Evolutionary conservation across 345 rosid species (phyloP), one percentile per base, ranked within the genome.

Genomic region (Bretschneidera sinensis): DNA sequence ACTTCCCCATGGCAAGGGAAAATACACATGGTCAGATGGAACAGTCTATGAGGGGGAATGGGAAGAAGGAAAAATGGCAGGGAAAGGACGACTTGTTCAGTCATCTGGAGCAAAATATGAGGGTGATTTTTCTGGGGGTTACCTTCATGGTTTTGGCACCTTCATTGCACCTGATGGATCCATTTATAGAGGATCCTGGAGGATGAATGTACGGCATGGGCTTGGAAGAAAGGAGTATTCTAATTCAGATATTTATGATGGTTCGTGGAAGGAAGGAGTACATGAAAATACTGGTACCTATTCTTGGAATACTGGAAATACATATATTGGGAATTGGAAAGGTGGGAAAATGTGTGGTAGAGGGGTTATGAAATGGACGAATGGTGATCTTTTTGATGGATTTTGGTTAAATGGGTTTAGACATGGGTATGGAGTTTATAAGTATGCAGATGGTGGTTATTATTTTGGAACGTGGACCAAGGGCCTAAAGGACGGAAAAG

Each of bases 321-420:
- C 69, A 17, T 92, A 89, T 54, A 73, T 81, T 24, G 98, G 98
- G 68, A 84, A 62, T 22, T 92, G 96, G 97, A 92, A 78, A 80
- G 77, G 54, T 24, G 91, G 98, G 55, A 80, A 69, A 72, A 84
- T 92, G 95, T 71, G 75, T 67, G 98, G 92, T 7, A 80, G 83
- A 80, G 98, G 98, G 50, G 81, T 84, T 57, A 89, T 92, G 97
- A 83, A 83, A 73, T 92, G 98, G 98, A 80, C 25, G 9, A 84
- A 78, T 39, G 89, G 98, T 59, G 98, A 92, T 75, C 54, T 84
- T 55, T 92, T 70, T 35, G 80, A 87, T 47, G 98, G 98, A 25
- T 75, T 61, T 78, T 92, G 98, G 98, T 60, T 75, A 60, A 87
- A 89, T 66, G 97, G 97, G 35, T 65, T 65, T 22, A 82, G 85